Evolutionary conservation across 805 yeast genomes (phyloP).

Genomic region (Candida mattraensis): DNA sequence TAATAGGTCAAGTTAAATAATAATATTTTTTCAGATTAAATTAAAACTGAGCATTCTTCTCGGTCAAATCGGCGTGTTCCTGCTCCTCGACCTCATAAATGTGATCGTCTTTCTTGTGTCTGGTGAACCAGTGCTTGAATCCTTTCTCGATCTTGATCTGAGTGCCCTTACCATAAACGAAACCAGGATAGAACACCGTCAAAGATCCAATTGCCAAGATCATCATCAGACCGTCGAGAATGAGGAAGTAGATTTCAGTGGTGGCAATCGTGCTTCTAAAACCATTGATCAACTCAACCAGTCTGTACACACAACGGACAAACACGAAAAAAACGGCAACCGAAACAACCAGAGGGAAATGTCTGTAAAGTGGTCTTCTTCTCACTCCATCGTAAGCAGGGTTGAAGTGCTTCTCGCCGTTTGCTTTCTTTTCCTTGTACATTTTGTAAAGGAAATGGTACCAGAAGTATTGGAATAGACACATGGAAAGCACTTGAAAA

Average conservation of each 20-base stretch:
- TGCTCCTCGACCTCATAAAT: too few relatives aligned
- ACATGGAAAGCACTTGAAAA: constrained; percentile 72
- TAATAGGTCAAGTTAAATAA: too few relatives aligned
- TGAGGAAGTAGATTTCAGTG: constrained; percentile 58
- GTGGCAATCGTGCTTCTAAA: constrained; percentile 67
- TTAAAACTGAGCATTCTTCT: too few relatives aligned
- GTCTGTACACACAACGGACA: constrained; percentile 70
- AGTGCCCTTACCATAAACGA: constrained; percentile 41
- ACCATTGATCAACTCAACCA: constrained; percentile 70
- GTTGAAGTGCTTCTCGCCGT: constrained; percentile 37
- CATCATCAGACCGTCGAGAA: constrained; percentile 65
- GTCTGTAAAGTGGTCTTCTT: constrained; percentile 35
- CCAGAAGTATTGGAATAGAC: constrained; percentile 54
- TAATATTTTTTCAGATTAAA: too few relatives aligned
- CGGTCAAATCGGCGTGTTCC: too few relatives aligned
- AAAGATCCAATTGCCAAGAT: constrained; percentile 45
- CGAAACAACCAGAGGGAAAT: constrained; percentile 45
- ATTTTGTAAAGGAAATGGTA: constrained; percentile 45
- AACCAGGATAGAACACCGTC: constrained; percentile 64
- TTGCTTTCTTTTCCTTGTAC: constrained; percentile 25
- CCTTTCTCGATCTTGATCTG: constrained; percentile 21
- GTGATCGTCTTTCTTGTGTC: constrained; percentile 6
- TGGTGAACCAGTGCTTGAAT: too few relatives aligned
- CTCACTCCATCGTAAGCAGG: constrained; percentile 39
- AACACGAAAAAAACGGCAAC: constrained; percentile 55